Percentiles rank a stretch among this genome's conserved stretches.
Conservation (phyloP, 352 stramenopile genomes). For the Phytophthora aleatoria region DNA sequence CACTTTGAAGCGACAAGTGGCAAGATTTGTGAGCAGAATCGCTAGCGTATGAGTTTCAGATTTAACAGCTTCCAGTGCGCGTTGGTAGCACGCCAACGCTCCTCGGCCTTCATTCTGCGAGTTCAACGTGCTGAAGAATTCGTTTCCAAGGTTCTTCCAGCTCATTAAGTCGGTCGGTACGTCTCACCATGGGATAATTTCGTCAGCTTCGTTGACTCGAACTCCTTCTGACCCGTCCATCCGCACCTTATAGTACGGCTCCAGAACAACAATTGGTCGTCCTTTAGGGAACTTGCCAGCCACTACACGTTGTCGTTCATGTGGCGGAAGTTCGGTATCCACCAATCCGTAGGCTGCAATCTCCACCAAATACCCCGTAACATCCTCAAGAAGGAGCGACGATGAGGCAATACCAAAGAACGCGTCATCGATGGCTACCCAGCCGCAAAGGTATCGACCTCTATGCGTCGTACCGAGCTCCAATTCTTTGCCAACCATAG, state of each 20-base stretch:
- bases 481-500: slow-evolving; percentile 30
- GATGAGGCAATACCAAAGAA: slow-evolving; percentile 33
- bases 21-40: neutral
- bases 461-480: slow-evolving; percentile 31
- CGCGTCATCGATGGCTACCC: slow-evolving; percentile 34
- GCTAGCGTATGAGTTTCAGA: neutral
- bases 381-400: slow-evolving; percentile 32
- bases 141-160: slow-evolving; percentile 3
- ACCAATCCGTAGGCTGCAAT: slow-evolving; percentile 35
- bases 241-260: slow-evolving; percentile 43
- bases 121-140: neutral
- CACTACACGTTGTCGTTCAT: slow-evolving; percentile 17
- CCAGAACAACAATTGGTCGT: slow-evolving; percentile 26
- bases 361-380: slow-evolving; percentile 36
- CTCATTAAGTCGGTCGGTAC: neutral
- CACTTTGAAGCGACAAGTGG: neutral
- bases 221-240: slow-evolving; percentile 25
- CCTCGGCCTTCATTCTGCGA: neutral
- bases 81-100: neutral
- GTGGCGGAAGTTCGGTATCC: slow-evolving; percentile 7
- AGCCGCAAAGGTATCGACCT: slow-evolving; percentile 37
- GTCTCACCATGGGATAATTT: slow-evolving; percentile 3
- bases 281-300: slow-evolving; percentile 26
- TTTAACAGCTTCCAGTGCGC: neutral
- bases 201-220: slow-evolving; percentile 21